These are phyloP conservation scores for Borovskyia barvae DNA, from an alignment of 208 protist genomes.

Conservation along the genomic window DNA sequence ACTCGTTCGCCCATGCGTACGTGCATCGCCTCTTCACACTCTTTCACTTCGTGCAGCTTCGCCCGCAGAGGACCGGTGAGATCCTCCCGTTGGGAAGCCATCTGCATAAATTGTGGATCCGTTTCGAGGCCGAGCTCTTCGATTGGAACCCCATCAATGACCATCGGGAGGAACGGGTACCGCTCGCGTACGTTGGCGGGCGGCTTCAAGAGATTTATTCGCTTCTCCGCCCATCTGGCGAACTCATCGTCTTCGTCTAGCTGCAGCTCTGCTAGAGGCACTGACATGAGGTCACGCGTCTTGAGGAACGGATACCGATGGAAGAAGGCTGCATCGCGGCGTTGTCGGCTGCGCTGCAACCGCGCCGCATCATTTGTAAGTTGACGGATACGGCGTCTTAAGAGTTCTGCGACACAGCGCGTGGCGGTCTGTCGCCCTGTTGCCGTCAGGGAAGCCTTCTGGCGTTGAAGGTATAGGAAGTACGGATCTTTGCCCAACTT, in stretches of 20 bases:
- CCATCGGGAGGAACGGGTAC: conserved; percentile 52
- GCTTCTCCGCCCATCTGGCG: conserved; percentile 30
- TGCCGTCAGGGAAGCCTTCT: conserved; percentile 22
- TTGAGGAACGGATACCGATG: conserved; percentile 50
- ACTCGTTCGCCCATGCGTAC: conserved; percentile 32
- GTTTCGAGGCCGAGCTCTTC: conserved; percentile 49
- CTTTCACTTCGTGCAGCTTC: conserved; percentile 36
- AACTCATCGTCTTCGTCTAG: conserved; percentile 47
- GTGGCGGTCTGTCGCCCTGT: conserved; percentile 13
- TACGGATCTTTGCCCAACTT: conserved; percentile 35
- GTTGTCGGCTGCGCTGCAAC: conserved; percentile 15
- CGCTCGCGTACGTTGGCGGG: conserved; percentile 40
- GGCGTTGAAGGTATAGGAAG: conserved; percentile 48
- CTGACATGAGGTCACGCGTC: conserved; percentile 4
- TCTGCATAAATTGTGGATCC: conserved; percentile 48
- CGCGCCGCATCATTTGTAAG: conserved; percentile 32
- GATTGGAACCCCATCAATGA: conserved; percentile 47
- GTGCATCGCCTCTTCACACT: conserved; percentile 52
- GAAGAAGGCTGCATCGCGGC: conserved; percentile 26
- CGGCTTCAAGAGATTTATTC: conserved; percentile 33
- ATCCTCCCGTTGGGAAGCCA: conserved; percentile 61
- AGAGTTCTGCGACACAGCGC: conserved; percentile 34
- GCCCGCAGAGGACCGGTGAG: conserved; percentile 40
- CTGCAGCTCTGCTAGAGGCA: conserved; percentile 22
- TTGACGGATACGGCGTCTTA: conserved; percentile 44